Conservation (phyloP, 2,329 filamentous ascomycete genomes). For the Fusarium devonianum region DNA sequence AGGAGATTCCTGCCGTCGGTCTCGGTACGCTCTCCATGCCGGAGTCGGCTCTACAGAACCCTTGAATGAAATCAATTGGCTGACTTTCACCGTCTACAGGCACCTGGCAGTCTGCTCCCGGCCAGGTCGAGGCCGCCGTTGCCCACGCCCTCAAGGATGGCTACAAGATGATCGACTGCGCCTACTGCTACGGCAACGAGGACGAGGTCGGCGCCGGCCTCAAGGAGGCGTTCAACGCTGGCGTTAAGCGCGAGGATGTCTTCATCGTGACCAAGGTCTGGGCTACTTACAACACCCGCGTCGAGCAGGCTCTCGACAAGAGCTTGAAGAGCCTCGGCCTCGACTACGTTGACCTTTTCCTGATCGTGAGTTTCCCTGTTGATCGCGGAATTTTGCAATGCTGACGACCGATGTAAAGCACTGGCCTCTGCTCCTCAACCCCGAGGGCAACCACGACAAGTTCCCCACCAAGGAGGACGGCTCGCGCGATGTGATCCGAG, state of each 20-base stretch:
- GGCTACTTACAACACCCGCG: conserved; percentile 77
- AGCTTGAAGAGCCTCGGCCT: conserved; percentile 76
- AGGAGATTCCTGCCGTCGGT: conserved; percentile 68
- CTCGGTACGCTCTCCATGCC: conserved; percentile 56
- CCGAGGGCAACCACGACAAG: conserved; percentile 75
- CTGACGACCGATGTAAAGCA: conserved; percentile 56
- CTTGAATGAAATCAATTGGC: conserved; percentile 6
- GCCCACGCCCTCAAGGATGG: conserved; percentile 63
- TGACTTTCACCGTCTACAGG: conserved; percentile 50
- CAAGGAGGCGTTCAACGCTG: conserved; percentile 72
- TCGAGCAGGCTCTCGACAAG: conserved; percentile 74
- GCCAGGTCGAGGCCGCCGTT: conserved; percentile 66
- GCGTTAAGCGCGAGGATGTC: conserved; percentile 78
- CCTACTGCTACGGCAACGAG: conserved; percentile 83
- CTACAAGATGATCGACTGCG: conserved; percentile 71
- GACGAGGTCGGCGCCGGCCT: conserved; percentile 82
- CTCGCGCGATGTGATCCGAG: conserved; percentile 73
- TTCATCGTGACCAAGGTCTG: conserved; percentile 89
- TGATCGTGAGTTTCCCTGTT: conserved; percentile 59
- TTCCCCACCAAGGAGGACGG: conserved; percentile 81
- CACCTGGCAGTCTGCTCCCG: conserved; percentile 69
- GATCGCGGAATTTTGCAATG: background rate
- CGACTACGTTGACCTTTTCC: conserved; percentile 81
- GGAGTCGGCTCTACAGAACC: background rate
- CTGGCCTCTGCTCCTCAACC: conserved; percentile 84